These are phyloP conservation scores for Fusarium pseudograminearum DNA, from an alignment of 2,329 filamentous ascomycete species.

Conservation along the genomic window DNA sequence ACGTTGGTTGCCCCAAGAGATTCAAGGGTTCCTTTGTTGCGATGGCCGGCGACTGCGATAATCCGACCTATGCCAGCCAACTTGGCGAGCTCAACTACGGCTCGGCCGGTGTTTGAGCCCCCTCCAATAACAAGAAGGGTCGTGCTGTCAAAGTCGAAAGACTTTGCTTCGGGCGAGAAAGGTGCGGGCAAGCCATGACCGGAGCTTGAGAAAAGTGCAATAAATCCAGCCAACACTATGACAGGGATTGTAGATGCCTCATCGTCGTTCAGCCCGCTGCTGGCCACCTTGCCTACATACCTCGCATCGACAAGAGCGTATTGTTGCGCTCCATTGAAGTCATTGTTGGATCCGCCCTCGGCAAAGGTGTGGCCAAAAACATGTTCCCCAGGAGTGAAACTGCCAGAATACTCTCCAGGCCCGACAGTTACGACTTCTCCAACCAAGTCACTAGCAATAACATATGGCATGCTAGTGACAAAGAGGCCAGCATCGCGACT, in stretches of 20 bases:
- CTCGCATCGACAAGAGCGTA: neutral
- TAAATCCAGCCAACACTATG: neutral
- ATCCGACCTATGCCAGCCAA: neutral
- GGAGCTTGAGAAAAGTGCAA: neutral
- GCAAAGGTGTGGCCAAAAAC: neutral
- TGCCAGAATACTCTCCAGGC: neutral
- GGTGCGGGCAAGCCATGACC: neutral
- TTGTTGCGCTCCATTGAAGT: neutral
- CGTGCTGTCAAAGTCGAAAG: neutral
- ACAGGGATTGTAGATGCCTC: neutral
- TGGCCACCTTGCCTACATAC: neutral
- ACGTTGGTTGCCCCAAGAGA: neutral
- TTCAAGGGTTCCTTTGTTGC: neutral
- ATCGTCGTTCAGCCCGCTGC: neutral
- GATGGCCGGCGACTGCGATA: neutral
- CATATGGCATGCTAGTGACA: neutral
- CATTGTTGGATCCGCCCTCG: neutral
- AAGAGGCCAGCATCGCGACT: neutral
- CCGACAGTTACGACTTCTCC: neutral
- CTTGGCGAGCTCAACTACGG: neutral
- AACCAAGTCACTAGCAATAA: neutral
- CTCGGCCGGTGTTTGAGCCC: neutral
- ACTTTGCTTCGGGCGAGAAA: neutral
- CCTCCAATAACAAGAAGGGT: neutral
- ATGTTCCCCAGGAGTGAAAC: neutral